Percentiles rank a stretch among this genome's conserved stretches.
Conservation (phyloP, 176 grass and related monocot genomes). For the maize (Zea mays) region DNA sequence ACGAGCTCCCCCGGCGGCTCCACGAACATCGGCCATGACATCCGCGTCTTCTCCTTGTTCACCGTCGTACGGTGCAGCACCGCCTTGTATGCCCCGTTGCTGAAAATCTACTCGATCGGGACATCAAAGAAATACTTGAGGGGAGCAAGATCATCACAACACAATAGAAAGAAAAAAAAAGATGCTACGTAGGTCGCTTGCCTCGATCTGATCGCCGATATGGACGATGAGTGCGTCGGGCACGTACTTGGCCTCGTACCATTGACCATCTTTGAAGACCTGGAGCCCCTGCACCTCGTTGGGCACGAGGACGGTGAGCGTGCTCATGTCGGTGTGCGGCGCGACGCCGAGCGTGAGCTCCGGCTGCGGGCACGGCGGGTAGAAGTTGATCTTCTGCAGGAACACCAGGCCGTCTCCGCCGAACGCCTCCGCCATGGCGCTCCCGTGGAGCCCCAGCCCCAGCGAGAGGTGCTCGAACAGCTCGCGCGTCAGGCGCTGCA, state of each 20-base stretch:
- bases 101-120: constrained; percentile 51
- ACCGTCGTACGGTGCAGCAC: constrained; percentile 70
- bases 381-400: constrained; percentile 82
- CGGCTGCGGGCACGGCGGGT: constrained; percentile 71
- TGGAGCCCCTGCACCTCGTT: constrained; percentile 80
- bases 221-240: constrained; percentile 67
- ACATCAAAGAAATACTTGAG: not conserved
- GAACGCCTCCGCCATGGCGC: constrained; percentile 44
- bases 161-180: not conserved
- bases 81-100: constrained; percentile 80
- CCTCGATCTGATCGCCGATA: constrained; percentile 84
- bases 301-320: constrained; percentile 68
- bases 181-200: not conserved
- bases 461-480: constrained; percentile 57
- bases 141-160: too few species aligned
- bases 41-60: constrained; percentile 62
- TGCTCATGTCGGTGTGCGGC: constrained; percentile 76
- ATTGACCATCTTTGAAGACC: constrained; percentile 57
- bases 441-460: constrained; percentile 40
- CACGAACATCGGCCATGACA: constrained; percentile 86
- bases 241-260: constrained; percentile 60
- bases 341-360: constrained; percentile 67
- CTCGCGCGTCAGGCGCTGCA: constrained; percentile 39
- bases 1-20: constrained; percentile 51
- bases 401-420: constrained; percentile 53